Evolutionary conservation across 2,329 filamentous ascomycete species (phyloP).

Genomic region (Aspergillus sp.): DNA sequence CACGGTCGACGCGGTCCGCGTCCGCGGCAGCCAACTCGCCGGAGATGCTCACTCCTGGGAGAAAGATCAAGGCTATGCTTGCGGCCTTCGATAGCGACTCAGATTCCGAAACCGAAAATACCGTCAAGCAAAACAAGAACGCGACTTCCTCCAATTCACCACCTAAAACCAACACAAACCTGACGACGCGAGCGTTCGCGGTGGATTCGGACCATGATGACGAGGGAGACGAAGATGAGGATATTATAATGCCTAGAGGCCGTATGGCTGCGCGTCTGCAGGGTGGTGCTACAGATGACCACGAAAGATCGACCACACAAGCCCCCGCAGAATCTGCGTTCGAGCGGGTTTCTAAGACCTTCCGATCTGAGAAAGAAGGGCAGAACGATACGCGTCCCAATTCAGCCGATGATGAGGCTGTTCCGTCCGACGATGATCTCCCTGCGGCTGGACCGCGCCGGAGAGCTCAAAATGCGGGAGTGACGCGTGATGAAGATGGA

Average conservation of each 20-base stretch:
- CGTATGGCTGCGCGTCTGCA: constrained; percentile 66
- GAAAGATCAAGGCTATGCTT: constrained; percentile 52
- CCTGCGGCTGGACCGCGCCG: constrained; percentile 29
- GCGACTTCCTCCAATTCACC: constrained; percentile 3
- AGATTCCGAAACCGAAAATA: constrained; percentile 43
- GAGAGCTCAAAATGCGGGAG: constrained; percentile 32
- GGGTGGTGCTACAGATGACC: constrained; percentile 30
- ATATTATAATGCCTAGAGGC: constrained; percentile 58
- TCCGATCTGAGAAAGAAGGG: constrained; percentile 19
- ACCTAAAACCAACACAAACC: not conserved
- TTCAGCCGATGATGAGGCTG: constrained; percentile 20
- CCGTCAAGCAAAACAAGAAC: constrained; percentile 11
- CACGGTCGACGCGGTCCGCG: constrained; percentile 34
- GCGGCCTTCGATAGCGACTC: constrained; percentile 50
- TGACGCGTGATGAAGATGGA: constrained; percentile 23
- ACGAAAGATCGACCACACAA: not conserved
- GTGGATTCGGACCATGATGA: constrained; percentile 23
- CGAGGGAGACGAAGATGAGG: constrained; percentile 45
- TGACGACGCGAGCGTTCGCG: not conserved
- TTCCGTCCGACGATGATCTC: constrained; percentile 31
- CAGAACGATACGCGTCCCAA: constrained; percentile 9
- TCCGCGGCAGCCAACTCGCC: constrained; percentile 30
- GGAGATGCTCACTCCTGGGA: constrained; percentile 43
- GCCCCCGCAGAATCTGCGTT: constrained; percentile 36
- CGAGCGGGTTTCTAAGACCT: constrained; percentile 37